Percentiles rank a stretch among this genome's conserved stretches.
phyloP scores from a whole-genome alignment of 2,329 filamentous ascomycete genomes.

The Thelonectria discophora region DNA sequence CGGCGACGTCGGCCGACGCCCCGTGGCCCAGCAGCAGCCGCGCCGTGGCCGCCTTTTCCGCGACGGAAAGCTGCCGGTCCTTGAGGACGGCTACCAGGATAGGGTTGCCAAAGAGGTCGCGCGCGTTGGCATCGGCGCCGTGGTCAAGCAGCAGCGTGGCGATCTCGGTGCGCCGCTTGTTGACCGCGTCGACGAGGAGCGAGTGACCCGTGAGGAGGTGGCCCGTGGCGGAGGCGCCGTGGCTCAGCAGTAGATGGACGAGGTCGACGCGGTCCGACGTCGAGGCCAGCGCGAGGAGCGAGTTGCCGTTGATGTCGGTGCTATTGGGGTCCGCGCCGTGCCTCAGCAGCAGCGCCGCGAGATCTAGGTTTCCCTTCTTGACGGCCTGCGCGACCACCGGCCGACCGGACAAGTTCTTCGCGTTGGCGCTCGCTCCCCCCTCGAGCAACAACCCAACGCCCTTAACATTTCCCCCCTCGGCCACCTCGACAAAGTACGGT shows the following conservation, averaged over 20 bases:
- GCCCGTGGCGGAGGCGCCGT: slow-evolving; percentile 46
- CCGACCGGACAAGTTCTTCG: slow-evolving; percentile 38
- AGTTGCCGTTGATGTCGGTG: slow-evolving; percentile 43
- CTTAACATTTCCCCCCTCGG: slow-evolving; percentile 36
- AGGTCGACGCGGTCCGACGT: slow-evolving; percentile 43
- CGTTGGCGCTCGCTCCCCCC: slow-evolving; percentile 44
- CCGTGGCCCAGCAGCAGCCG: slow-evolving; percentile 47
- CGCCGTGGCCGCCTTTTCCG: slow-evolving; percentile 41
- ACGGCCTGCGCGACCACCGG: slow-evolving; percentile 43
- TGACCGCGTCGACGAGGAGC: slow-evolving; percentile 47
- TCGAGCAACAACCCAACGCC: slow-evolving; percentile 45
- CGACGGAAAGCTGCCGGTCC: slow-evolving; percentile 37
- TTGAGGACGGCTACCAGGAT: slow-evolving; percentile 45
- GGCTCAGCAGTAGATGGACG: slow-evolving; percentile 46
- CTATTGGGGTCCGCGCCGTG: slow-evolving; percentile 49
- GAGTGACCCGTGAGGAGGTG: slow-evolving; percentile 44
- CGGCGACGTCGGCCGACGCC: slow-evolving; percentile 43
- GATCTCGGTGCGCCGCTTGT: slow-evolving; percentile 45
- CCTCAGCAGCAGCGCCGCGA: slow-evolving; percentile 44
- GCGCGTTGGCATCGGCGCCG: slow-evolving; percentile 47
- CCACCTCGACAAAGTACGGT: slow-evolving; percentile 44
- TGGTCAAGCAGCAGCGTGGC: slow-evolving; percentile 45
- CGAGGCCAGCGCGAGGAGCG: slow-evolving; percentile 44
- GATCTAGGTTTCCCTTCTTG: slow-evolving; percentile 40
- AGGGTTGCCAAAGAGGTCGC: slow-evolving; percentile 45